phyloP scores from a whole-genome alignment of 2,329 filamentous ascomycete genomes.

The Talaromyces piceae region DNA sequence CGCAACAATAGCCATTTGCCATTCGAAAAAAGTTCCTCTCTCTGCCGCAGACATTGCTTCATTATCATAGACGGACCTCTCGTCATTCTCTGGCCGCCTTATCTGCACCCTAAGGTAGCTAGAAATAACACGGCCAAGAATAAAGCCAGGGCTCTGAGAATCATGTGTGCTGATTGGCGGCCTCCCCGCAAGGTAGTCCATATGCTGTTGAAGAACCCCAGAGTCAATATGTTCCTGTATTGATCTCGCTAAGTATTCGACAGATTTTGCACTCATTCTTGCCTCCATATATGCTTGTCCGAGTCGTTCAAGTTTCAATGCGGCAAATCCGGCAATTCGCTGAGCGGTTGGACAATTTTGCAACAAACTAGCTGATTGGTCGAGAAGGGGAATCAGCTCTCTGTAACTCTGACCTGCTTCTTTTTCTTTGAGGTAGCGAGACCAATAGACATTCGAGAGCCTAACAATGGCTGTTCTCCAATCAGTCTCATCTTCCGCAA shows the following conservation, averaged over 20 bases:
- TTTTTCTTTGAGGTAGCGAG: slow-evolving; percentile 37
- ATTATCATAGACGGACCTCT: slow-evolving; percentile 26
- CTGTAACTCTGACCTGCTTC: slow-evolving; percentile 25
- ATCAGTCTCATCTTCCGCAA: slow-evolving; percentile 14
- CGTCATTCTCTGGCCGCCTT: slow-evolving; percentile 21
- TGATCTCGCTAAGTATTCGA: slow-evolving; percentile 31
- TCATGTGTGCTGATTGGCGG: slow-evolving; percentile 25
- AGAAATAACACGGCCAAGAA: slow-evolving; percentile 31
- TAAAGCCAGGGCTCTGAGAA: slow-evolving; percentile 27
- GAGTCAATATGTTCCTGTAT: slow-evolving; percentile 34
- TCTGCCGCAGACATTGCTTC: slow-evolving; percentile 17
- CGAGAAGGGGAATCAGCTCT: slow-evolving; percentile 32
- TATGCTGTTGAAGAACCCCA: slow-evolving; percentile 27
- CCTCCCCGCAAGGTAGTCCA: slow-evolving; percentile 18
- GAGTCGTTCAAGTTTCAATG: slow-evolving; percentile 39
- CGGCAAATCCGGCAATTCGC: slow-evolving; percentile 31
- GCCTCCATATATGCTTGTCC: slow-evolving; percentile 34
- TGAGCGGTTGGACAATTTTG: slow-evolving; percentile 26
- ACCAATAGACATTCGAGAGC: slow-evolving; percentile 43
- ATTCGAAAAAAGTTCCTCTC: slow-evolving; percentile 29
- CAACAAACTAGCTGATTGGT: slow-evolving; percentile 34
- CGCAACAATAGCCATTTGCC: slow-evolving; percentile 30
- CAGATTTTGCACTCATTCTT: slow-evolving; percentile 28
- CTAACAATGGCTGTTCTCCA: slow-evolving; percentile 27
- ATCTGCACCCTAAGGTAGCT: slow-evolving; percentile 30